These are phyloP conservation scores for Aspergillus fijiensis DNA, from an alignment of 2,329 filamentous ascomycete species.

Conservation along the genomic window DNA sequence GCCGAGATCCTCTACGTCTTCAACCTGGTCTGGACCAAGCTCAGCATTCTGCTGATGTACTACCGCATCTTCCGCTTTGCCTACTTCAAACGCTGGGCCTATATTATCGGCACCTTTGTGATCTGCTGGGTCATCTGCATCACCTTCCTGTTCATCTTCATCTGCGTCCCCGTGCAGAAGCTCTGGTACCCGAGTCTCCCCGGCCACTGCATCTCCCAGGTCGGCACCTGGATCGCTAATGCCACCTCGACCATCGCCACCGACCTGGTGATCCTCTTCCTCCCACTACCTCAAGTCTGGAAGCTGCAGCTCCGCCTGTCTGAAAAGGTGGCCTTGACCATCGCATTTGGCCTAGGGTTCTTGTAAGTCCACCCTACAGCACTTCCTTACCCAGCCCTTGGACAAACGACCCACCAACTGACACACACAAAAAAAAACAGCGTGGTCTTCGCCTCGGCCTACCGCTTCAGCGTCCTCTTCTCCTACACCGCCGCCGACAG, in stretches of 20 bases:
- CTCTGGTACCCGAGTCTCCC: constrained; percentile 28
- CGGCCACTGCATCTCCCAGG: constrained; percentile 30
- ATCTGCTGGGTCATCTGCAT: constrained; percentile 29
- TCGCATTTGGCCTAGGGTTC: constrained; percentile 26
- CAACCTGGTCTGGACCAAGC: constrained; percentile 31
- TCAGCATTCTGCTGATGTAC: constrained; percentile 30
- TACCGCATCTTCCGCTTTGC: constrained; percentile 30
- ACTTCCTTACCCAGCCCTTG: too few species aligned
- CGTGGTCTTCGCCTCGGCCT: constrained; percentile 29
- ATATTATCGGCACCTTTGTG: constrained; percentile 26
- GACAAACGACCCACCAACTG: neutral
- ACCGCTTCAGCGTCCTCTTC: constrained; percentile 30
- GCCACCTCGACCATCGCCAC: constrained; percentile 25
- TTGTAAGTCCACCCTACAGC: constrained; percentile 16
- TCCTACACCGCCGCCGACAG: constrained; percentile 23
- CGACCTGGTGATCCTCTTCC: constrained; percentile 26
- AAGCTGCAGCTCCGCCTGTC: constrained; percentile 25
- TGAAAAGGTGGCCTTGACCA: constrained; percentile 22
- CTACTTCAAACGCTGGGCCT: constrained; percentile 31
- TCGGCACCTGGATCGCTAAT: constrained; percentile 29
- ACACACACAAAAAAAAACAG: constrained; percentile 8
- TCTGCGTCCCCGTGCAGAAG: constrained; percentile 31
- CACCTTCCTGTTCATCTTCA: constrained; percentile 31
- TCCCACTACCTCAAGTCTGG: constrained; percentile 31
- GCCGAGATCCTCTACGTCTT: constrained; percentile 43